Evolutionary conservation across 306 rosid species (phyloP).

Genomic region (Alnus rubra): DNA sequence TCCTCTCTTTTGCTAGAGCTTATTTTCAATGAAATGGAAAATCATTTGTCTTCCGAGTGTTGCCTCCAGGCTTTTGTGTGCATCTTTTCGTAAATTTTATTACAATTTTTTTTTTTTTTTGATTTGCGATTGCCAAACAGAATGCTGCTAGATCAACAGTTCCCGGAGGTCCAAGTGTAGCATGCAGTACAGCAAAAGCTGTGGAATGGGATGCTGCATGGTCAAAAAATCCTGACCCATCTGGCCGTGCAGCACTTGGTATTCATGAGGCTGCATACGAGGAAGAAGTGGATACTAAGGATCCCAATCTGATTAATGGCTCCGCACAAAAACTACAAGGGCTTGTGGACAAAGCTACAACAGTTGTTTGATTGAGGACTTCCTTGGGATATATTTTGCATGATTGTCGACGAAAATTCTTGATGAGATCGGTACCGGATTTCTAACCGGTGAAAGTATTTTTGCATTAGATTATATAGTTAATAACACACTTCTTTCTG

Average conservation of each 20-base stretch:
- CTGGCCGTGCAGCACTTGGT: slow-evolving; percentile 96
- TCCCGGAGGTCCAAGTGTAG: slow-evolving; percentile 97
- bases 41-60: background rate
- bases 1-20: background rate
- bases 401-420: background rate
- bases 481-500: background rate
- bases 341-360: slow-evolving; percentile 34
- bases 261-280: slow-evolving; percentile 80
- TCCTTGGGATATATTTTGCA: background rate
- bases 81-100: background rate
- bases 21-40: background rate
- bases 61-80: background rate
- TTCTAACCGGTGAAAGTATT: background rate
- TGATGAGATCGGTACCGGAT: background rate
- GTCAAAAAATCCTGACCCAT: slow-evolving; percentile 87
- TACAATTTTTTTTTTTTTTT: slow-evolving; percentile 20
- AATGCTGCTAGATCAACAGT: slow-evolving; percentile 90
- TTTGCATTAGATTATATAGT: background rate
- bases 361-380: slow-evolving; percentile 24
- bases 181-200: slow-evolving; percentile 97
- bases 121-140: slow-evolving; percentile 47
- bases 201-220: slow-evolving; percentile 96
- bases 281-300: slow-evolving; percentile 35
- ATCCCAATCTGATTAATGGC: slow-evolving; percentile 28
- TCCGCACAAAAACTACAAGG: slow-evolving; percentile 38